Base-by-base conservation (phyloP, 495 filamentous ascomycete species). In the Choiromyces venosus region DNA sequence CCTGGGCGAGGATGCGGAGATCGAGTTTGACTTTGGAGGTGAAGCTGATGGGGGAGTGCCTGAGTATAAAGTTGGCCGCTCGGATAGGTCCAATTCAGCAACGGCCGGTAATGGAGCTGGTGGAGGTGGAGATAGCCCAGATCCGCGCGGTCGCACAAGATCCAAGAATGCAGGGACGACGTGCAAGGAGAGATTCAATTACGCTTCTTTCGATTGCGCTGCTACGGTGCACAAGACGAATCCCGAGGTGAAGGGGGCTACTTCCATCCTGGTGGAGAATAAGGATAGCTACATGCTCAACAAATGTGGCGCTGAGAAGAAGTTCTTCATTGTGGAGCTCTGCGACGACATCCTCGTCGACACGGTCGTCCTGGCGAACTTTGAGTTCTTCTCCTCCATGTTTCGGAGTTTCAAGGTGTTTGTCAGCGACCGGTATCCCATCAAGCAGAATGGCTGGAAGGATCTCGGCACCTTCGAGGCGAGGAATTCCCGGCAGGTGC, bases 281-380 rank as follows among this genome's bases (percentile, higher is more conserved):
- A 97, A 97, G 84, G 95, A 99, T 83, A 93, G 91, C 80, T 99
- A 99, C 81, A 97, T 99, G 95, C 87, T 97, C 40, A 93, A 97
- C 56, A 91, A 94, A 80, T 99, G 95, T 80, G 88, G 88, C 0
- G 89, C 88, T 37, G 85, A 91, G 79, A 94, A 97, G 83, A 97
- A 98, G 83, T 96, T 96, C 82, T 86, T 98, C 69, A 92, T 97
- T 75, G 87, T 99, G 69, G 94, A 99, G 82, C 82, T 90, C 2
- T 92, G 89, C 79, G 93, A 97, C 82, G 93, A 97, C 74, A 97
- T 99, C 69, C 86, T 97, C 64, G 91, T 99, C 70, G 95, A 99
- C 82, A 99, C 95, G 4, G 86, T 99, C 39, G 95, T 97, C 1
- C 87, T 99, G 29, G 94, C 95, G 61, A 99, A 98, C 82, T 99